Evolutionary conservation across 2,329 filamentous ascomycete species (phyloP).

Genomic region (Neospermospora avenae): DNA sequence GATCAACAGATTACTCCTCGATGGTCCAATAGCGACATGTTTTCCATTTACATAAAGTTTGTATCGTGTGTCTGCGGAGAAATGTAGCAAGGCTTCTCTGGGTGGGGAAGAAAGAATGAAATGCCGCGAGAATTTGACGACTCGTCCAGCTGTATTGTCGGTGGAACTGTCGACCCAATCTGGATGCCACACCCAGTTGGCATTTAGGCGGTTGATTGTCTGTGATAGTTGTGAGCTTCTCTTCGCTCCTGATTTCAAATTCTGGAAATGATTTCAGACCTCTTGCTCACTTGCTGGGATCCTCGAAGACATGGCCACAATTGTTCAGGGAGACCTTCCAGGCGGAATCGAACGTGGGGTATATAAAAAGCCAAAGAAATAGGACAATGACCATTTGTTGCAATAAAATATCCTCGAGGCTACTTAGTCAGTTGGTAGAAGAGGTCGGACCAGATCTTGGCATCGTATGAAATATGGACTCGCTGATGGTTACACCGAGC

Average conservation of each 20-base stretch:
- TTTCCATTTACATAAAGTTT: conserved; percentile 41
- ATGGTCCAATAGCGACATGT: conserved; percentile 38
- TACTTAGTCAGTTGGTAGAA: too few species aligned
- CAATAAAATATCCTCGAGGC: too few species aligned
- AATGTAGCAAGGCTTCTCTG: conserved; percentile 27
- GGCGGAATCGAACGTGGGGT: too few species aligned
- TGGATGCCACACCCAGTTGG: conserved; percentile 40
- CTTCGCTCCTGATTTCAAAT: neutral
- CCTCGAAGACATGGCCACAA: too few species aligned
- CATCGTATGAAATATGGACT: too few species aligned
- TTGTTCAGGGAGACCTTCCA: too few species aligned
- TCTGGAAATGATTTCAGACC: too few species aligned
- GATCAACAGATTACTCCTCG: conserved; percentile 35
- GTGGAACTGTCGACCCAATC: conserved; percentile 35
- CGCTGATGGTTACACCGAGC: too few species aligned
- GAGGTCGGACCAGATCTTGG: too few species aligned
- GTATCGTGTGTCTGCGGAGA: conserved; percentile 43
- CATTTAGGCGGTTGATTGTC: conserved; percentile 32
- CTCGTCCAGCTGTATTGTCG: conserved; percentile 35
- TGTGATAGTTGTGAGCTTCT: neutral
- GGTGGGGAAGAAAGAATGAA: conserved; percentile 26
- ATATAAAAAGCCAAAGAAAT: too few species aligned
- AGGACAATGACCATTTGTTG: too few species aligned
- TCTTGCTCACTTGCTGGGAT: too few species aligned
- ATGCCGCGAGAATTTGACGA: conserved; percentile 35